Conservation (phyloP, 1,284 basidiomycete species). For the Cutaneotrichosporon sp. region DNA sequence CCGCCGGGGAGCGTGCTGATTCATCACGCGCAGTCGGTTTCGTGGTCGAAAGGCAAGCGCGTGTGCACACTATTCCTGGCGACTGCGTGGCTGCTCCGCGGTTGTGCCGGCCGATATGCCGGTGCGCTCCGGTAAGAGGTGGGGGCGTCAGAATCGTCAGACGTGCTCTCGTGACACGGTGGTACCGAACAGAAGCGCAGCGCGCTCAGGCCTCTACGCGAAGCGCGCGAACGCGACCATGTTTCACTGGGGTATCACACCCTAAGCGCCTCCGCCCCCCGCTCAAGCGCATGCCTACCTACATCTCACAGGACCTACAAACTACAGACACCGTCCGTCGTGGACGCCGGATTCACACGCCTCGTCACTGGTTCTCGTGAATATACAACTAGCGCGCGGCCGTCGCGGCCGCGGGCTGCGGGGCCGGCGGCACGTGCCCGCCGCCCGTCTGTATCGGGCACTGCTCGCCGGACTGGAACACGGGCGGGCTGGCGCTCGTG, state of each 20-base stretch:
- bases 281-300: not conserved
- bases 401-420: not conserved
- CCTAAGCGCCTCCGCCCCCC: not conserved
- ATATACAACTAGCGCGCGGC: not conserved
- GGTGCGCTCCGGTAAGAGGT: too few relatives aligned
- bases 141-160: too few relatives aligned
- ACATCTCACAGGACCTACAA: slow-evolving; percentile 1
- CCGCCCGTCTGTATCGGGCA: not conserved
- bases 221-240: too few relatives aligned
- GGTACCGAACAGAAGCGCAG: too few relatives aligned
- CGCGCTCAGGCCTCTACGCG: too few relatives aligned
- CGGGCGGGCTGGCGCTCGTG: not conserved
- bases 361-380: not conserved
- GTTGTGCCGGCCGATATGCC: too few relatives aligned
- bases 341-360: not conserved
- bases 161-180: too few relatives aligned
- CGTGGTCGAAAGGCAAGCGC: too few relatives aligned
- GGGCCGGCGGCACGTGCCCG: not conserved
- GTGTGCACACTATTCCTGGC: too few relatives aligned
- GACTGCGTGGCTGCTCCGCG: too few relatives aligned
- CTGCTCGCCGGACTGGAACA: not conserved
- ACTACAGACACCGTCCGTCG: not conserved
- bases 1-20: too few relatives aligned
- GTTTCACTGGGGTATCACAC: not conserved
- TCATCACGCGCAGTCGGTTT: too few relatives aligned